Evolutionary conservation across 1,139 yeast species (phyloP), one percentile per base, ranked within the genome.

Genomic region (Candida sp.): DNA sequence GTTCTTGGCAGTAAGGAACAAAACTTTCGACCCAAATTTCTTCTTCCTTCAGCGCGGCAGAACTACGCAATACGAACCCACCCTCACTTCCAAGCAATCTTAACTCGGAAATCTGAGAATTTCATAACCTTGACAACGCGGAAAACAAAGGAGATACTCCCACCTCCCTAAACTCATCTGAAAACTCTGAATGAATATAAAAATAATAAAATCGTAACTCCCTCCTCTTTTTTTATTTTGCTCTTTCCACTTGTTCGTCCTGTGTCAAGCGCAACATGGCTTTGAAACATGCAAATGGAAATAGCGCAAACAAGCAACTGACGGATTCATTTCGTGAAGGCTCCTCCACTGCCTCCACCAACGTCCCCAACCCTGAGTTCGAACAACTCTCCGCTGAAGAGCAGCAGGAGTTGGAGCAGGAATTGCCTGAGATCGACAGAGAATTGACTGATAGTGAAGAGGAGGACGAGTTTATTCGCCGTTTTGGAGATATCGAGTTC

Each of bases 401-500:
- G 12, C 40, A 46, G 32, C 26, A 23, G 22, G 43, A 38, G 22
- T 30, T 40, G 11, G 50, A 38, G 23, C 11, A 35, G 2, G 53
- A 49, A 8, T 35, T 48, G 11, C 54, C 57, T 2, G 40, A 39
- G 2, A 32, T 49, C n/a, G 44, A 42, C 7, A 52, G 53, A 45
- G 63, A 58, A 31, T 47, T 69, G 9, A 66, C 71, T 23, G 77
- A 70, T 50, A 65, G 70, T 31, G 77, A 73, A 46, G 81, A 62
- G 7, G 80, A 74, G 49, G 81, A 76, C 48, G 83, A 74, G 47
- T 81, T 83, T 56, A 70, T 81, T 3, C 61, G 69, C 44, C 77
- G 74, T 51, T 82, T 78, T 58, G 87, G 87, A 3, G 83, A 75
- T 26, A 73, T 83, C 34, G 50, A 78, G 6, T 78, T 81, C 48